Evolutionary conservation across 768 basidiomycete species (phyloP).

Genomic region (Xerocomus spinulosus): DNA sequence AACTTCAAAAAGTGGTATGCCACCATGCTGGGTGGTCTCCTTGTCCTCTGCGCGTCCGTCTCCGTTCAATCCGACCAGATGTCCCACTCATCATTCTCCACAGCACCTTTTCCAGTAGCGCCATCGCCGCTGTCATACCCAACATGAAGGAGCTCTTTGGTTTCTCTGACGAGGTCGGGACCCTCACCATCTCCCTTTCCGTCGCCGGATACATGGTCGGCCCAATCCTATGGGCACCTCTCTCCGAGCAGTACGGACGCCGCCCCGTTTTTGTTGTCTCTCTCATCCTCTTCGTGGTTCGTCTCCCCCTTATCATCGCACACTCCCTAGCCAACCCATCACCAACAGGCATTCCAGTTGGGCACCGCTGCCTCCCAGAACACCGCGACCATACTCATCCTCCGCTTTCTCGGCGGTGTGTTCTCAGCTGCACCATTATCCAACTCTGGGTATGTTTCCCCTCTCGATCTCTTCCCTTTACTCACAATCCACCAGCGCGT

Average conservation of each 20-base stretch:
- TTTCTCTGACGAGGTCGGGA: constrained; percentile 48
- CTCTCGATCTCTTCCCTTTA: neutral
- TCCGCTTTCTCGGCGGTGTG: constrained; percentile 66
- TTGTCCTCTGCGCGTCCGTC: constrained; percentile 54
- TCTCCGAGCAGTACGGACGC: constrained; percentile 55
- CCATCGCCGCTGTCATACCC: constrained; percentile 47
- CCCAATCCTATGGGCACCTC: constrained; percentile 55
- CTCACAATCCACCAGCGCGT: constrained; percentile 31
- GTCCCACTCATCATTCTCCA: neutral
- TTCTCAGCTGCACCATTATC: constrained; percentile 68
- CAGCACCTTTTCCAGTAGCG: constrained; percentile 62
- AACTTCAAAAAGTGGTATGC: constrained; percentile 44
- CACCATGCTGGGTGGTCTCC: constrained; percentile 43
- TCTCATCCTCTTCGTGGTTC: constrained; percentile 52
- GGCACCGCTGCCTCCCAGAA: constrained; percentile 60
- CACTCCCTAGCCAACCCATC: neutral
- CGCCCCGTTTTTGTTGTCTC: constrained; percentile 52
- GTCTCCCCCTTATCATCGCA: constrained; percentile 8
- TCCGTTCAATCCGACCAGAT: neutral
- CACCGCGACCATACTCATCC: constrained; percentile 57
- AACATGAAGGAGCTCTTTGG: constrained; percentile 43
- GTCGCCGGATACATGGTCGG: constrained; percentile 67
- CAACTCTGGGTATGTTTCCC: constrained; percentile 52
- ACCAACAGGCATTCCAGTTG: constrained; percentile 50
- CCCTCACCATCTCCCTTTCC: constrained; percentile 57